phyloP scores from a whole-genome alignment of 805 yeast genomes.

The Cyberlindnera xylosilytica region DNA sequence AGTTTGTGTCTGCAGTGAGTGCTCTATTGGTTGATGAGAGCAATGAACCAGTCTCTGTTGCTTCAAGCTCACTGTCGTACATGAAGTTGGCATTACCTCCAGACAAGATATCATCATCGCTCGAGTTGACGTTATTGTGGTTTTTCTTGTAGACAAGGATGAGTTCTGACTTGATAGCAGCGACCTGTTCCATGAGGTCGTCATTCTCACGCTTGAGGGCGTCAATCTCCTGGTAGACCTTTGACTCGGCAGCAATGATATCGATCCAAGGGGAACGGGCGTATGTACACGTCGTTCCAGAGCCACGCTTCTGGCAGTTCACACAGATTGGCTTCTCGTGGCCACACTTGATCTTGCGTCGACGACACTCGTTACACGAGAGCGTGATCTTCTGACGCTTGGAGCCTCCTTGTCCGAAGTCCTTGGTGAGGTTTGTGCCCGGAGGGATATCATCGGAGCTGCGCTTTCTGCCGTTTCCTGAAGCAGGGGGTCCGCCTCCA shows the following conservation, averaged over 20 bases:
- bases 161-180: conserved; percentile 14
- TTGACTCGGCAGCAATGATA: conserved; percentile 20
- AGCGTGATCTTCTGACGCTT: conserved; percentile 21
- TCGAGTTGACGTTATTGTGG: conserved; percentile 10
- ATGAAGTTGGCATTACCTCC: conserved; percentile 5
- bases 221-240: conserved; percentile 23
- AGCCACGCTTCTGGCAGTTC: conserved; percentile 18
- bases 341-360: conserved; percentile 25
- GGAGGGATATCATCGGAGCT: neutral
- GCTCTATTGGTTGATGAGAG: conserved; percentile 1
- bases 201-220: conserved; percentile 20
- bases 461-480: neutral
- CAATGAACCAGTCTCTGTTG: conserved; percentile 6
- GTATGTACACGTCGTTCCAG: conserved; percentile 15
- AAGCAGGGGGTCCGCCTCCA: neutral
- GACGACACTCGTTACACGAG: conserved; percentile 21
- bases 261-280: conserved; percentile 24
- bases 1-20: neutral
- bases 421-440: neutral
- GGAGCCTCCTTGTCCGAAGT: conserved; percentile 4
- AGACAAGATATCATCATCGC: conserved; percentile 12
- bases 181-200: conserved; percentile 16
- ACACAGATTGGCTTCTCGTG: conserved; percentile 20
- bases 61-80: conserved; percentile 7
- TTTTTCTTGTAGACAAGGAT: conserved; percentile 15